Base-by-base conservation (phyloP, 2,329 filamentous ascomycete species). In the Penicillium janthinellum region DNA sequence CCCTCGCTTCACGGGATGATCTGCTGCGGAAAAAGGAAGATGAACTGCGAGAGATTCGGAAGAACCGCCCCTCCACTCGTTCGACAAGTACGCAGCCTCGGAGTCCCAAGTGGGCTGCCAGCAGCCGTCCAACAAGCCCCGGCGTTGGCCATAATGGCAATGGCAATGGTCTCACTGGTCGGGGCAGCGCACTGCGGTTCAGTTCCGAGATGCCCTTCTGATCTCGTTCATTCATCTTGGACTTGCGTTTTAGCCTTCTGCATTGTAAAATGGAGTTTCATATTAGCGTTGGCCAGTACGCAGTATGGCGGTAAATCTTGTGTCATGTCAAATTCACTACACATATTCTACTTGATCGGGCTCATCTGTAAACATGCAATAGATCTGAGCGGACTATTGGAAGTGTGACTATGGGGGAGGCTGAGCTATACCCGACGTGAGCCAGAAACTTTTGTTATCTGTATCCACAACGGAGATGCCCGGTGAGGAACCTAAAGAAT, bases 1-100 rank as follows among this genome's bases (percentile, higher is more conserved):
- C 69, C 1, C 63, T 79, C 15, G 68, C 70, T 14, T 65, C 68
- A 1, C 73, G 77, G 12, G 77, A 81, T 31, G 71, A 75, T 17
- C 58, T 80, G 14, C 63, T 81, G 11, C 75, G 70, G 47, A 74
- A 69, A 53, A 77, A 80, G 50, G 78, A 81, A 54, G 79, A 81
- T 15, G 79, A 81, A 59, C 67, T 80, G 44, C 75, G 75, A 12
- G 75, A 76, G 17, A 70, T 81, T 54, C 77, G 75, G 61, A 79
- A 77, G 58, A 78, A 78, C 54, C 75, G 77, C 0, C 77, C 77
- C 2, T 74, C 75, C 1, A 79, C 77, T 38, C 71, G 77, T 17
- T 76, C 77, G 2, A 78, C 77, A 0, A 79, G 77, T 56, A 75
- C 75, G 15, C 76, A 78, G 56, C 77, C 77, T 8, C 71, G 77